Evolutionary conservation across 352 stramenopile genomes (phyloP), one percentile per base, ranked within the genome.

Genomic region (Phytophthora vignae): DNA sequence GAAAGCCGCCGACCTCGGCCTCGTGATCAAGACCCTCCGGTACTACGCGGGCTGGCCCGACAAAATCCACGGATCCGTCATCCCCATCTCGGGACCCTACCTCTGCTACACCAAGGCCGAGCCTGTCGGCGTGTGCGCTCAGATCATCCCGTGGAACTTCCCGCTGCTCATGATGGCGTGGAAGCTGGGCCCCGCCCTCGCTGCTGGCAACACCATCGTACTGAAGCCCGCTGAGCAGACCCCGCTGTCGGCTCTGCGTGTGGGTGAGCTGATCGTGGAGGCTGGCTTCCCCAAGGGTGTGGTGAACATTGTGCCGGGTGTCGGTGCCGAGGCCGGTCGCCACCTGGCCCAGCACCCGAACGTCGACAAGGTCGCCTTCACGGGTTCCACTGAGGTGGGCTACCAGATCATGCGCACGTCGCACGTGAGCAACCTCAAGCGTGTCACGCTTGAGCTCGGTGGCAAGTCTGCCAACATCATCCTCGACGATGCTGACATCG

Each of bases 121-220:
- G 74, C 90, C 95, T 6, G 88, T 99, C 1, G 97, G 96, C 25
- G 92, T 98, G n/a, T 91, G 77, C 60, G 90, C 77, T 15, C 76
- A 98, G 31, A 97, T 99, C 66, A 98, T 96, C 59, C 97, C 92
- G 49, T 99, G 97, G 97, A 99, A 99, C 84, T 99, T 99, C 82
- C 97, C 97, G 14, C 72, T 96, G 60, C 90, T 96, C 7, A 99
- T 99, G 97, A 96, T 99, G 49, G 96, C 95, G 38, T 90, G 96
- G 48, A 99, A 99, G 78, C 77, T 96, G 17, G 95, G 75, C 27
- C 93, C 95, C 3, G 94, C 95, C 19, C 72, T 99, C 17, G 85
- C 91, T 7, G 82, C 87, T 5, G 97, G 97, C 7, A 99, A 96
- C 82, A 97, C 95, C 5, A 79, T 91, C 12, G 90, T 99, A 7